Percentiles rank a stretch among this genome's conserved stretches.
These are phyloP conservation scores for Termitomyces eurrhizus DNA, from an alignment of 768 basidiomycete genomes.

Conservation along the genomic window DNA sequence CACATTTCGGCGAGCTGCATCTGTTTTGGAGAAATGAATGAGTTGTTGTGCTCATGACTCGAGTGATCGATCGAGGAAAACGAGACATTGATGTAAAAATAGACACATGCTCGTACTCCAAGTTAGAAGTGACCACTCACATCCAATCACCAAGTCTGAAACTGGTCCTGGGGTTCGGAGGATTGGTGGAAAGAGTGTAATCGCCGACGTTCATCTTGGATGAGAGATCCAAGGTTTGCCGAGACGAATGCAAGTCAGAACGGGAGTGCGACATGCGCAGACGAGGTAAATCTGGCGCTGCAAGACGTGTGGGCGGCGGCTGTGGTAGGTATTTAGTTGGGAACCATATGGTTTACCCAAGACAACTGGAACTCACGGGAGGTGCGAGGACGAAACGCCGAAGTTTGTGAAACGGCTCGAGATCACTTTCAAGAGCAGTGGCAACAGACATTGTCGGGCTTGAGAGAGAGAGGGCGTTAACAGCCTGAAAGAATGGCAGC, in stretches of 20 bases:
- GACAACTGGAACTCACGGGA: constrained; percentile 10
- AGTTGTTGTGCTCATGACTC: constrained; percentile 9
- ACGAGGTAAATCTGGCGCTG: constrained; percentile 8
- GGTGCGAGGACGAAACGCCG: constrained; percentile 32
- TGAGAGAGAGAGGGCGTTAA: constrained; percentile 49
- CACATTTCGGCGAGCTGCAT: constrained; percentile 65
- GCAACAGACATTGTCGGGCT: constrained; percentile 42
- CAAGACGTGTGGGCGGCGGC: constrained; percentile 18
- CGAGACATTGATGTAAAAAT: constrained; percentile 22
- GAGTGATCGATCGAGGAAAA: constrained; percentile 12
- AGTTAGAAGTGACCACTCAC: constrained; percentile 37
- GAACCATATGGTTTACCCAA: constrained; percentile 11
- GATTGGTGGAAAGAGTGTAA: constrained; percentile 64
- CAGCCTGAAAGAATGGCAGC: constrained; percentile 38
- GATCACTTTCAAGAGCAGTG: constrained; percentile 58
- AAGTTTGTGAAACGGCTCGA: constrained; percentile 59
- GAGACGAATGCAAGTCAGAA: constrained; percentile 22
- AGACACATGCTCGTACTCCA: constrained; percentile 2
- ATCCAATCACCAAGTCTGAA: constrained; percentile 77
- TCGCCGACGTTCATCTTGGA: constrained; percentile 25
- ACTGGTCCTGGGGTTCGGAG: constrained; percentile 63
- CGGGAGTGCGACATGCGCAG: constrained; percentile 1
- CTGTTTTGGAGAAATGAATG: constrained; percentile 32
- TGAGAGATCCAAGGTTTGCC: constrained; percentile 15
- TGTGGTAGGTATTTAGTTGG: constrained; percentile 13